Evolutionary conservation across 805 yeast species (phyloP).

Genomic region (Maudiozyma turicensis): DNA sequence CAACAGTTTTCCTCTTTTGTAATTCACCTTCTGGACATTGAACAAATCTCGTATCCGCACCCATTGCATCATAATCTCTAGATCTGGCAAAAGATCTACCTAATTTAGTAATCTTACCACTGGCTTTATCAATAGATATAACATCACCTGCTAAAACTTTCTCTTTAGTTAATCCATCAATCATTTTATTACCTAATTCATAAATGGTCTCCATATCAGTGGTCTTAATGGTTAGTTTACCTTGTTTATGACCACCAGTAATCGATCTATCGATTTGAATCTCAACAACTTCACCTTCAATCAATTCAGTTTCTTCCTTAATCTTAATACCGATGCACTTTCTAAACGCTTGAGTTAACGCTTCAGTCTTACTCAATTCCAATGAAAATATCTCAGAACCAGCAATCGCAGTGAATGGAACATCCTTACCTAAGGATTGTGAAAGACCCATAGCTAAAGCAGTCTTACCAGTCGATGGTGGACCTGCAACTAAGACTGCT

Average conservation of each 20-base stretch:
- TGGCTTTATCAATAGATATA: slow-evolving; percentile 86
- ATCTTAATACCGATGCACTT: slow-evolving; percentile 92
- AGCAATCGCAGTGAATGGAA: slow-evolving; percentile 91
- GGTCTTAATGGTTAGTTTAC: slow-evolving; percentile 91
- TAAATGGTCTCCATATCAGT: slow-evolving; percentile 98
- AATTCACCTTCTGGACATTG: slow-evolving; percentile 98
- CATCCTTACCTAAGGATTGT: slow-evolving; percentile 56
- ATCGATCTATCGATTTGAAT: slow-evolving; percentile 87
- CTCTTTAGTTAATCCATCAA: slow-evolving; percentile 87
- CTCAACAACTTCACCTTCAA: slow-evolving; percentile 98
- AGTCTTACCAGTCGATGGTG: slow-evolving; percentile 97
- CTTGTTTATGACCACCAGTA: slow-evolving; percentile 97
- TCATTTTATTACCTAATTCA: slow-evolving; percentile 90
- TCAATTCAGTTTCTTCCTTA: slow-evolving; percentile 92
- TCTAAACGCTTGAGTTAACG: slow-evolving; percentile 91
- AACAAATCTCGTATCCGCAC: slow-evolving; percentile 94
- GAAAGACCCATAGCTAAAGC: slow-evolving; percentile 94
- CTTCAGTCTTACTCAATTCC: slow-evolving; percentile 92
- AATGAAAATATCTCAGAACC: slow-evolving; percentile 90
- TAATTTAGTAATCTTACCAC: slow-evolving; percentile 86
- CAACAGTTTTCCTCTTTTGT: slow-evolving; percentile 90
- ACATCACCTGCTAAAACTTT: slow-evolving; percentile 97
- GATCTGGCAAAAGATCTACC: slow-evolving; percentile 96
- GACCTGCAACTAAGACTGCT: slow-evolving; percentile 92
- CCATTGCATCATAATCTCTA: slow-evolving; percentile 97